Evolutionary conservation across 2,329 filamentous ascomycete genomes (phyloP).

Genomic region (Talaromyces sp.): DNA sequence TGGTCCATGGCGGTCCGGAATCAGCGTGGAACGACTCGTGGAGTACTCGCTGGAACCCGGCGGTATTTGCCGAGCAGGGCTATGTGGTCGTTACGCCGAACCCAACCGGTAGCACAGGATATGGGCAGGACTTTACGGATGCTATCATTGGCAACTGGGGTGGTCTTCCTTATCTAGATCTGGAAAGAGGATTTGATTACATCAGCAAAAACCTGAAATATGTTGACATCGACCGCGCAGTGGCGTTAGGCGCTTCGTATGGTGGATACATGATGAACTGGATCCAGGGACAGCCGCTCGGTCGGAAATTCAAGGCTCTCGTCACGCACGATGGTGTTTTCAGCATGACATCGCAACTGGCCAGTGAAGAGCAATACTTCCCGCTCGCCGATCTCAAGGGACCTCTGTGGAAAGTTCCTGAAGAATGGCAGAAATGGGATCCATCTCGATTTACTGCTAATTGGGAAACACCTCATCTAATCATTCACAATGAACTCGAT

Average conservation of each 20-base stretch:
- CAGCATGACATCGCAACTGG: conserved; percentile 43
- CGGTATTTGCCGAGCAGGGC: conserved; percentile 59
- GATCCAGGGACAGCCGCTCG: conserved; percentile 54
- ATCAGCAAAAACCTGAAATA: conserved; percentile 50
- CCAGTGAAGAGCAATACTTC: conserved; percentile 55
- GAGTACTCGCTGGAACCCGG: conserved; percentile 54
- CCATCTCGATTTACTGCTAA: conserved; percentile 56
- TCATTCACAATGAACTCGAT: conserved; percentile 87
- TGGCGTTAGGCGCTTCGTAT: conserved; percentile 54
- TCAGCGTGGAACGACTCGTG: conserved; percentile 53
- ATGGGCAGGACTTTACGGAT: conserved; percentile 54
- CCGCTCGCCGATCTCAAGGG: conserved; percentile 52
- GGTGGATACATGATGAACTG: conserved; percentile 62
- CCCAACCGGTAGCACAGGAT: conserved; percentile 57
- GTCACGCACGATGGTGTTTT: conserved; percentile 54
- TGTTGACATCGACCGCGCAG: conserved; percentile 52
- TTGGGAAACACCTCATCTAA: conserved; percentile 83
- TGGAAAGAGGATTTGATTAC: conserved; percentile 53
- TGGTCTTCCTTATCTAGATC: conserved; percentile 53
- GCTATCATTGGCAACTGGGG: conserved; percentile 53
- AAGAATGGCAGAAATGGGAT: conserved; percentile 57
- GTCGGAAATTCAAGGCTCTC: conserved; percentile 55
- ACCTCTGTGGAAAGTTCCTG: conserved; percentile 48
- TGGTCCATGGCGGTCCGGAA: conserved; percentile 54
- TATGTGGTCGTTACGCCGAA: conserved; percentile 60